Evolutionary conservation across 139 green algal species (phyloP).

Genomic region (Dunaliella primolecta): DNA sequence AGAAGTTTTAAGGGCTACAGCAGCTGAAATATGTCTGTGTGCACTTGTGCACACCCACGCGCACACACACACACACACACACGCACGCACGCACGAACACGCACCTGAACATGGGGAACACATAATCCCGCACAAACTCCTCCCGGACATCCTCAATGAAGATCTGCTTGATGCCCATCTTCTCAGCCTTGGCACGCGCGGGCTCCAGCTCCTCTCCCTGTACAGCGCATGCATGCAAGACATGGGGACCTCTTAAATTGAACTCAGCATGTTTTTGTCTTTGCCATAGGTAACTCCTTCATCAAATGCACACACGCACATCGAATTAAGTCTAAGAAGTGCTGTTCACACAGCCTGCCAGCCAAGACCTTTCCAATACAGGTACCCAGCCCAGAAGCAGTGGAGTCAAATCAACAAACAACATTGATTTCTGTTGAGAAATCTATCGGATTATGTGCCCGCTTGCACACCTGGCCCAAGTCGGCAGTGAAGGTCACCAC

Average conservation of each 20-base stretch:
- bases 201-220: conserved; percentile 96
- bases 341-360: no score
- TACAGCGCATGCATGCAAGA: not conserved
- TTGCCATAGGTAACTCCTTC: not conserved
- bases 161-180: conserved; percentile 93
- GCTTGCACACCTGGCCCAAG: conserved; percentile 88
- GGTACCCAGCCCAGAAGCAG: no score
- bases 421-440: no score
- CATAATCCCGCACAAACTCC: conserved; percentile 97
- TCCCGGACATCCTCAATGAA: conserved; percentile 97
- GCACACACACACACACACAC: no score
- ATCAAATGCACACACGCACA: not conserved
- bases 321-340: not conserved
- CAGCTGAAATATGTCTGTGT: no score
- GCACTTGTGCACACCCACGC: no score
- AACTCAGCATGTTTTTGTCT: not conserved
- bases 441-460: no score
- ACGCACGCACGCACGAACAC: no score
- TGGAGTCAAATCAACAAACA: no score
- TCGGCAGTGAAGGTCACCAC: conserved; percentile 97
- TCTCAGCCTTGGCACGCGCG: conserved; percentile 84
- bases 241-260: not conserved
- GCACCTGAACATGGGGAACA: conserved; percentile 98
- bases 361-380: no score
- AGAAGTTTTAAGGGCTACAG: no score